Base-by-base conservation (phyloP, 176 grass and related monocot species). In the Ensete glaucum region DNA sequence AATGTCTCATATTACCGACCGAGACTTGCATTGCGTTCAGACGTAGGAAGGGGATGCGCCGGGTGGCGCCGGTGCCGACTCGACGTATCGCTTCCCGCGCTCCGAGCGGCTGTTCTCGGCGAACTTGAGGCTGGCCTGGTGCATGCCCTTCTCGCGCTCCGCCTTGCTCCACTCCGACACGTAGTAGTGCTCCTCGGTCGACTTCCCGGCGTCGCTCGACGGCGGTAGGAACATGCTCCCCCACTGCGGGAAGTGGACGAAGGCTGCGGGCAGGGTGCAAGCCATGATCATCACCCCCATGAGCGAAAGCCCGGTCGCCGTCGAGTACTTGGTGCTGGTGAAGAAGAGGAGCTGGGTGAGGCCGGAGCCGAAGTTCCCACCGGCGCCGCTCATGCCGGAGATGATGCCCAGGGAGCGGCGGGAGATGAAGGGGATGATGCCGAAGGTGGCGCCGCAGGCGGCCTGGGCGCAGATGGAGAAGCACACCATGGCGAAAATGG, bases 201-300 rank as follows among this genome's bases (percentile, higher is more conserved):
- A 64, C 59, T 19, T 77, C 48, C 10, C 14, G 48, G 62, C 82
- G 27, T 74, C 29, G 62, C 72, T 64, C 9, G 62, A 85, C 9
- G 89, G 73, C 19, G 92, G 92, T 2, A 96, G 50, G 58, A 92
- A 64, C 92, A 96, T 96, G n/a, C 89, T 88, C 0, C 92, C 92
- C 92, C 92, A 96, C 62, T 96, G 92, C 11, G 92, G 92, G 76
- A 96, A 96, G 77, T 92, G 93, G 43, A 97, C 85, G 8, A 97
- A 43, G 8, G 52, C 50, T 0, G 87, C 72, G 0, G 93, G 90
- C 22, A 85, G 23, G 6, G 93, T 97, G 82, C 93, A 97, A 2
- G 71, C 88, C 90, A 97, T 97, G 79, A 90, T 80, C 93, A 97
- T 92, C 68, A 97, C 80, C 2, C 93, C 93, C 93, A 97, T 97